A percentile compares a stretch with the other conserved stretches of the same genome.
Conservation (phyloP, 345 rosid genomes). For the Ceriops tagal region DNA sequence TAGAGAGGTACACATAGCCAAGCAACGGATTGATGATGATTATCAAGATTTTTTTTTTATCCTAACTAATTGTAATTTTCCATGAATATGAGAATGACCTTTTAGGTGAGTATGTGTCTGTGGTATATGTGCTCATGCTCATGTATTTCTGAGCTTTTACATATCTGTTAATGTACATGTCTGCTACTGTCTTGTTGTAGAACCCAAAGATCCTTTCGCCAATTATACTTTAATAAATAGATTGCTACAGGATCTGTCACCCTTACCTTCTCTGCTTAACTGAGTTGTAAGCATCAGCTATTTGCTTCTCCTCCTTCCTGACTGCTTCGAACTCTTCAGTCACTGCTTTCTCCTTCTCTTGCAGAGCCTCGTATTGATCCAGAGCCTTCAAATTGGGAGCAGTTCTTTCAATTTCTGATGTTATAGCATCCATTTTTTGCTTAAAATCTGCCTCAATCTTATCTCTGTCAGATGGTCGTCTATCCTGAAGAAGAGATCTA, state of each 20-base stretch:
- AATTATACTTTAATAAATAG: not conserved
- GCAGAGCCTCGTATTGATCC: constrained; percentile 84
- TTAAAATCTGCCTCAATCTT: constrained; percentile 70
- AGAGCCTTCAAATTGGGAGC: constrained; percentile 96
- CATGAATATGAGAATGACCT: too few relatives aligned
- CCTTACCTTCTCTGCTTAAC: constrained; percentile 79
- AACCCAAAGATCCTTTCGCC: not conserved
- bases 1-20: too few relatives aligned
- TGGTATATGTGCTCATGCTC: too few relatives aligned
- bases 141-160: too few relatives aligned
- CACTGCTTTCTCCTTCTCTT: constrained; percentile 71
- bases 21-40: too few relatives aligned
- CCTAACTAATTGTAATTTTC: too few relatives aligned
- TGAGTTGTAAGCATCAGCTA: constrained; percentile 71
- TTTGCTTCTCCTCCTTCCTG: constrained; percentile 82
- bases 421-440: constrained; percentile 65
- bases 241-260: not conserved
- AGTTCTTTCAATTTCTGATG: constrained; percentile 77
- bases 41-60: too few relatives aligned
- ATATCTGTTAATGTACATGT: too few relatives aligned
- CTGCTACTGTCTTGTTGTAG: not conserved
- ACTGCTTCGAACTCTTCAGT: constrained; percentile 84
- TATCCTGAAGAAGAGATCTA: constrained; percentile 70
- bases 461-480: constrained; percentile 70
- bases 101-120: too few relatives aligned